Evolutionary conservation across 148 eudicot genomes (phyloP), one percentile per base, ranked within the genome.

Genomic region (Arbutus unedo): DNA sequence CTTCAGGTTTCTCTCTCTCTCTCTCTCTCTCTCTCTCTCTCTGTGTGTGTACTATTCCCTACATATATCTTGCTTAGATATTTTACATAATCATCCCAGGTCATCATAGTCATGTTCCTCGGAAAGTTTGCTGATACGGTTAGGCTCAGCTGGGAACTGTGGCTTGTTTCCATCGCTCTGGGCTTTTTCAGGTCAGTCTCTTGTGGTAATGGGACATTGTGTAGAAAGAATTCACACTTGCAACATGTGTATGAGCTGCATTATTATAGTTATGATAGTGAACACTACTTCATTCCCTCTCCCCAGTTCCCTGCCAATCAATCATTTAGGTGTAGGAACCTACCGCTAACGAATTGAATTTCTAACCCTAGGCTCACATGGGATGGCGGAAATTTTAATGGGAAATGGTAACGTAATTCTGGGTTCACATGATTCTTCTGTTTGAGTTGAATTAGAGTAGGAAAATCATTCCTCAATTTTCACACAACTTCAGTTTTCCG

Each of bases 111-210:
- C 49, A 87, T 92, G 85, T 96, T 94, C 83, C 93, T 93, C 66
- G 98, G 99, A 75, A 96, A 94, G 86, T 94, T 96, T 79, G 83
- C 93, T 13, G 72, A 91, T 68, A 96, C 98, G 16, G 94, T 91
- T 23, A 84, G 85, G 83, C 95, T 96, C 55, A 87, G 89, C 86
- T 96, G 99, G 99, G 80, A 92, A 68, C 72, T 90, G 78, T 96
- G 99, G 99, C 91, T 96, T 60, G 90, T 91, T 21, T 92, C 97
- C 76, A 68, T 92, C 76, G 92, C 53, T 51, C 92, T 96, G n/a
- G 98, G 90, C 60, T 5, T 91, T 38, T 47, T 94, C 88, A 92
- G 98, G 99, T 94, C 83, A 19, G 90, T 82, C 74, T 82, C 3
- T 47, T 50, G 14, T 71, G 79, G 8, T 50, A 44, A 49, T 38